These are phyloP conservation scores for Panaeolus cyanescens DNA, from an alignment of 768 basidiomycete genomes.

Conservation along the genomic window DNA sequence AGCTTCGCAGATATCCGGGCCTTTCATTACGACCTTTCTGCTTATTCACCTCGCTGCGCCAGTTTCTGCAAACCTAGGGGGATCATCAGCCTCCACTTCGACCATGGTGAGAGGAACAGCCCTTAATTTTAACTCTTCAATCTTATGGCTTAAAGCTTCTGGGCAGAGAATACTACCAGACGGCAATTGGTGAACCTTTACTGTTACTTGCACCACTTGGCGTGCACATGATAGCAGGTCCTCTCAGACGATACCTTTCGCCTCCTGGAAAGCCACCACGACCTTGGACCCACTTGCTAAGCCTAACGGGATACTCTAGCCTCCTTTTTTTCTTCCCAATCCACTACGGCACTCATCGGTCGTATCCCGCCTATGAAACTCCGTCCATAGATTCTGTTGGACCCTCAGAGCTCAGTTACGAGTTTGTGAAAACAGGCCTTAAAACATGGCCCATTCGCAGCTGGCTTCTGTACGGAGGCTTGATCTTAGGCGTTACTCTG, in stretches of 20 bases:
- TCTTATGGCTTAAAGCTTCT: conserved; percentile 56
- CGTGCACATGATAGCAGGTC: conserved; percentile 59
- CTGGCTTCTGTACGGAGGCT: conserved; percentile 62
- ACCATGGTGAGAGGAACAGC: conserved; percentile 59
- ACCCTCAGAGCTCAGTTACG: conserved; percentile 79
- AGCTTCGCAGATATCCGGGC: conserved; percentile 67
- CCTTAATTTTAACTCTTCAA: neutral
- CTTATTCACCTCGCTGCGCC: conserved; percentile 82
- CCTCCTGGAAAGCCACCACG: conserved; percentile 32
- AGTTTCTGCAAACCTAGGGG: conserved; percentile 68
- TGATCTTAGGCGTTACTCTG: conserved; percentile 55
- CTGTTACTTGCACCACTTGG: conserved; percentile 70
- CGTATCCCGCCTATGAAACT: conserved; percentile 45
- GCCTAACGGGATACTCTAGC: conserved; percentile 63
- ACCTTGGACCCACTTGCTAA: conserved; percentile 45
- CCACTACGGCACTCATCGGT: conserved; percentile 71
- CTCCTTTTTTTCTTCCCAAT: conserved; percentile 62
- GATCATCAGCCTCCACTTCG: conserved; percentile 65
- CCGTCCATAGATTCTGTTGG: conserved; percentile 60
- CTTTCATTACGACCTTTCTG: conserved; percentile 78
- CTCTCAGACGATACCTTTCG: conserved; percentile 59
- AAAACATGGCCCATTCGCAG: conserved; percentile 61
- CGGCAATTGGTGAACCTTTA: conserved; percentile 62
- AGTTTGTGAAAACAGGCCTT: conserved; percentile 78
- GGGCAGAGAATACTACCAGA: conserved; percentile 87